Conservation (phyloP, 1,139 yeast species). For the Diutina rugosa region DNA sequence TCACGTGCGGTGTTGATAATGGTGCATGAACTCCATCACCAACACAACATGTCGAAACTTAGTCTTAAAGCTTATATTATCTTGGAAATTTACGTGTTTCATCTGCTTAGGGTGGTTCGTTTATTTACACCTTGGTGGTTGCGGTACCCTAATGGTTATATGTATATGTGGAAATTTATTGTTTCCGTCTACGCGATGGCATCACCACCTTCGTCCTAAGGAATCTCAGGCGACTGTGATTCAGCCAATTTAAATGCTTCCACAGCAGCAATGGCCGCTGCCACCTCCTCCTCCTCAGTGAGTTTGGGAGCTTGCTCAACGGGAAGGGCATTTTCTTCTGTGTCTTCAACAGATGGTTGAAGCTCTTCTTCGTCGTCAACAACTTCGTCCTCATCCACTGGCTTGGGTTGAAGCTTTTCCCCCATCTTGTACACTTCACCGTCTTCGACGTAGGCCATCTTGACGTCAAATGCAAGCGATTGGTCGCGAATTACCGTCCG, state of each 20-base stretch:
- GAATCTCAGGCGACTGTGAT: background rate
- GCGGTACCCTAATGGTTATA: background rate
- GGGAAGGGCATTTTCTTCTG: background rate
- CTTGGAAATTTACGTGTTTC: too few relatives aligned
- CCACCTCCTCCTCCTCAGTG: background rate
- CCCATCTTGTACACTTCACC: conserved; percentile 45
- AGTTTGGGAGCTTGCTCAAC: background rate
- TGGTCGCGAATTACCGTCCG: conserved; percentile 19
- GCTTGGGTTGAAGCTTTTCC: conserved; percentile 56
- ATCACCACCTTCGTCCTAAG: background rate
- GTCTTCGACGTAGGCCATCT: conserved; percentile 27
- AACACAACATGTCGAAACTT: too few relatives aligned
- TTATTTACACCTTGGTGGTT: background rate
- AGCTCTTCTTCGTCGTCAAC: conserved; percentile 37
- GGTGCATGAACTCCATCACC: background rate
- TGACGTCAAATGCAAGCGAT: conserved; percentile 37
- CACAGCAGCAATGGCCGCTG: background rate
- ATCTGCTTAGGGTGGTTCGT: background rate
- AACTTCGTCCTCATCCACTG: conserved; percentile 62
- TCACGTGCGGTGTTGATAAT: conserved; percentile 1
- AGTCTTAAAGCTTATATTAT: too few relatives aligned
- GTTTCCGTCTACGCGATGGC: background rate
- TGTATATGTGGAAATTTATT: background rate
- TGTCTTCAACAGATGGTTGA: background rate
- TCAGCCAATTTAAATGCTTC: background rate